These are phyloP conservation scores for Colletotrichum australisinense DNA, from an alignment of 2,329 filamentous ascomycete species.

Conservation along the genomic window DNA sequence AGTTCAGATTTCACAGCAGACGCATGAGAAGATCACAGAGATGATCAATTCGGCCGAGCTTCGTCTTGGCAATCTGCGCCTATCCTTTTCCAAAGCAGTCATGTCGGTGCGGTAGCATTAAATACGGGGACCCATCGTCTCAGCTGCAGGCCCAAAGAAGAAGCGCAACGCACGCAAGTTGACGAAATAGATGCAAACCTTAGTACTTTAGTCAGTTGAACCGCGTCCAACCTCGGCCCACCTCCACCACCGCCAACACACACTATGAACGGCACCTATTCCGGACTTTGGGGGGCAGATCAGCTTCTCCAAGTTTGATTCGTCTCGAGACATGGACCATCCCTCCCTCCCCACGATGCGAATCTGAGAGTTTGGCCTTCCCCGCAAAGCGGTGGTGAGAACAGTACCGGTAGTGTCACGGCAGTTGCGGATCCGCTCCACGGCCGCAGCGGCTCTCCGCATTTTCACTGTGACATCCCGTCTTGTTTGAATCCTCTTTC, in stretches of 20 bases:
- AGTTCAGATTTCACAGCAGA: background rate
- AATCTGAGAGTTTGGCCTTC: background rate
- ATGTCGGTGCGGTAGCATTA: background rate
- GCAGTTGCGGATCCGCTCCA: conserved; percentile 7
- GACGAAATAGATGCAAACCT: background rate
- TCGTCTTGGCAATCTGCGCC: background rate
- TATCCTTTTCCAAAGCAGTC: background rate
- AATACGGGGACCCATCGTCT: background rate
- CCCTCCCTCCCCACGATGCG: background rate
- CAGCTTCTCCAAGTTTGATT: background rate
- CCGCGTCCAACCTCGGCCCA: background rate
- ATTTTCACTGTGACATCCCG: background rate
- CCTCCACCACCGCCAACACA: background rate
- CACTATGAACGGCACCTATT: background rate
- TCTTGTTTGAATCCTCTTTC: too few species aligned
- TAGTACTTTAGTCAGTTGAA: background rate
- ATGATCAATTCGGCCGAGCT: background rate
- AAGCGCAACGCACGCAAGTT: background rate
- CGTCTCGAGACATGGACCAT: background rate
- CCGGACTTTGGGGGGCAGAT: background rate
- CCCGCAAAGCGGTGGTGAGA: background rate
- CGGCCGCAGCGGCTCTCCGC: background rate
- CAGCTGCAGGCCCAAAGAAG: background rate
- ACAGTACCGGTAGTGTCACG: background rate
- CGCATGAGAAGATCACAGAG: background rate